Base-by-base conservation (phyloP, 331 rosid species). In the Malus hybrid region DNA sequence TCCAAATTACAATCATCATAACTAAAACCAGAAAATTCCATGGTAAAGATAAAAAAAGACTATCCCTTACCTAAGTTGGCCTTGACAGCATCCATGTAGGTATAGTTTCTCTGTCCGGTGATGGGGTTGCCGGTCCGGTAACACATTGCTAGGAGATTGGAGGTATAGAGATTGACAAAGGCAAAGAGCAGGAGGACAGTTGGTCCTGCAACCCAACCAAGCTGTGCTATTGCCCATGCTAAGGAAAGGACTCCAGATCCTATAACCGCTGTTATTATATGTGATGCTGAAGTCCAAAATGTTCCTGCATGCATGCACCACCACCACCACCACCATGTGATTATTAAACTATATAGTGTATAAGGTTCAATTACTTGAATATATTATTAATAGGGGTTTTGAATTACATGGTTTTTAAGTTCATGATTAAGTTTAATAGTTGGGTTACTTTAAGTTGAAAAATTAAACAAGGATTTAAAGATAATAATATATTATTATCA, bases 181-280 rank as follows among this genome's bases (percentile, higher is more conserved):
- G 94, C 91, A 65, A 89, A 89, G 70, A 91, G 92, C 56, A 87
- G 5, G 82, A 87, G 15, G 56, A 86, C 79, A 29, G 46, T 48
- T 28, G 94, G 97, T 50, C 97, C 97, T 46, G 86, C 80, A 80
- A 80, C 76, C 97, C 94, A 91, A 20, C 93, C 93, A 65, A 91
- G 90, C 79, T 89, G 97, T 46, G 92, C 94, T 22, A 91, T 78
- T 6, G 91, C 90, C 97, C 97, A 91, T 80, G 97, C 90, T 36
- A 89, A 65, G 4, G 97, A 91, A 24, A 91, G 90, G 5, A 91
- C 97, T 74, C 97, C 94, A 0, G 94, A 91, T 4, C 96, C 94
- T 74, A 91, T 89, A 6, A 89, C 94, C 6, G 97, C 97, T 5
- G 97, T 91, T 36, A 91, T 87, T 39, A 91, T 87, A 69, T 91